Evolutionary conservation across 495 filamentous ascomycete genomes (phyloP), one percentile per base, ranked within the genome.

Genomic region (Penicillium pulvis): DNA sequence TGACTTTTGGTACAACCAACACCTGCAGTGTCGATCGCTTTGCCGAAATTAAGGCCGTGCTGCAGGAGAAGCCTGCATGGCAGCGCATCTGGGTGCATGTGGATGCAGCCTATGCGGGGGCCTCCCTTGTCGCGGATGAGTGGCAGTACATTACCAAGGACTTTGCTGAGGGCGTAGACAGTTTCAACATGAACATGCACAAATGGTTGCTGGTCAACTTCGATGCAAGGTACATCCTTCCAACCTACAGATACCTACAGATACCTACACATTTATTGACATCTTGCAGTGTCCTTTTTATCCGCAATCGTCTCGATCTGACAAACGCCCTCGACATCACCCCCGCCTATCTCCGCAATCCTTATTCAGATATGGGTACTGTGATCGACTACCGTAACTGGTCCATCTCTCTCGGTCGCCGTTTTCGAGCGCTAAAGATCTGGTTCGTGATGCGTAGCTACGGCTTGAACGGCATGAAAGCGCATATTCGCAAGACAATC

Each of bases 301-400:
- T 97, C 59, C 83, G 86, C 55, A 82, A 89, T 64, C 83, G 94
- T 16, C 75, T 76, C 24, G 86, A 91, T 67, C 81, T 98, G 26
- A 89, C 87, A 23, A 82, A 87, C 55, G 88, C 92, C 4, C 83
- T 97, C 30, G 87, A 85, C 65, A 88, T 97, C 70, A 90, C 88
- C 51, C 91, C 90, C 3, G 82, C 88, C 8, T 98, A 95, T 74
- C 83, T 95, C 9, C 81, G 84, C 57, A 97, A 96, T 73, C 71
- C 83, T 2, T 91, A 88, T 71, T 88, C 87, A 0, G 90, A 92
- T 57, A 82, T 81, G 45, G 93, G 93, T 1, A 81, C 92, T 6
- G 94, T 98, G 3, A 97, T 92, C 36, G 94, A 98, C 69, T 98
- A 98, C 75, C 85, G 94, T 24, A 95, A 98, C 80, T 98, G 94